Percentiles rank a stretch among this genome's conserved stretches.
These are phyloP conservation scores for Crithidia expoeki DNA, from an alignment of 208 protist species.

Conservation along the genomic window DNA sequence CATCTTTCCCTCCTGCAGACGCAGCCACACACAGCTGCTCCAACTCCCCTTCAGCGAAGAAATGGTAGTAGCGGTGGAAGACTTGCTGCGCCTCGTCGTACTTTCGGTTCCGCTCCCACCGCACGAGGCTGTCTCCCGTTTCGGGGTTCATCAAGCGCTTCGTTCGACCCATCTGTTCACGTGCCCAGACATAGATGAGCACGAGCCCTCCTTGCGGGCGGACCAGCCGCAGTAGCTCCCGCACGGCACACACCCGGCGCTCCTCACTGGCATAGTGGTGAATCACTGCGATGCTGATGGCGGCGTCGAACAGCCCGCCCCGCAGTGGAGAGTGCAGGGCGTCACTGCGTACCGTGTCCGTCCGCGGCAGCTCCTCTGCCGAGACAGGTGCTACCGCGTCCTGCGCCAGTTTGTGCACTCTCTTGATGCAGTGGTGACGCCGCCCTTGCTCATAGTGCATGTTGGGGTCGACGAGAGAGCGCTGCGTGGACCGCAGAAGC, in stretches of 20 bases:
- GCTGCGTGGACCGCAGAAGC: constrained; percentile 64
- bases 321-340: constrained; percentile 68
- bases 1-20: constrained; percentile 11
- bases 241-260: constrained; percentile 52
- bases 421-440: constrained; percentile 13
- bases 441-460: constrained; percentile 17
- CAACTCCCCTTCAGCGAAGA: constrained; percentile 81
- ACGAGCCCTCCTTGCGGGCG: constrained; percentile 56
- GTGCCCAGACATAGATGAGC: constrained; percentile 89
- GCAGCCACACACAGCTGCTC: constrained; percentile 60
- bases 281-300: constrained; percentile 90
- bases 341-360: constrained; percentile 70
- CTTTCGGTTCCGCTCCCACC: constrained; percentile 66
- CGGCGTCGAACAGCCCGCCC: constrained; percentile 70
- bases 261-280: constrained; percentile 83
- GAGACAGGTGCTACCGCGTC: constrained; percentile 15
- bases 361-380: constrained; percentile 36
- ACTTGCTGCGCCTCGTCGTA: constrained; percentile 47
- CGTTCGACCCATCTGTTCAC: constrained; percentile 37
- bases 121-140: constrained; percentile 67
- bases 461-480: constrained; percentile 49
- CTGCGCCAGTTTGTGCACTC: not conserved
- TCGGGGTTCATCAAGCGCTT: constrained; percentile 41
- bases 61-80: constrained; percentile 87
- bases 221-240: constrained; percentile 81